phyloP scores from a whole-genome alignment of 139 green algal genomes.

The Tetradesmus obliquus region DNA sequence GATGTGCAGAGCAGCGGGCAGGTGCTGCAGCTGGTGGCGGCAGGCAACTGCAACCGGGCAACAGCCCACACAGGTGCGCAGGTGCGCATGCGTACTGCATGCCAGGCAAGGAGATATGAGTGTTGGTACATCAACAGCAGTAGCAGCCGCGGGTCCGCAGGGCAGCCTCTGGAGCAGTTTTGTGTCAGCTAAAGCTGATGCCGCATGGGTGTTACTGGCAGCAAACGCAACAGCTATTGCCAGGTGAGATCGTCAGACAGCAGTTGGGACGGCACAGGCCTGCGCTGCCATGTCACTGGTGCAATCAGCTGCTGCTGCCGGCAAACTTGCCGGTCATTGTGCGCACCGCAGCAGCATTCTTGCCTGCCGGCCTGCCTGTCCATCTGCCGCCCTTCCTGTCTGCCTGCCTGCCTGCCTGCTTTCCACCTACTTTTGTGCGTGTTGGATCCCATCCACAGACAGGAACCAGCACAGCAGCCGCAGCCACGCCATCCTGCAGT shows the following conservation, averaged over 20 bases:
- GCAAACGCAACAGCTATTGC: no score
- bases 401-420: background rate
- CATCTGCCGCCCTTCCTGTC: background rate
- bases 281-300: no score
- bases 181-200: no score
- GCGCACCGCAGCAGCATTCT: background rate
- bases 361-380: background rate
- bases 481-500: constrained; percentile 76
- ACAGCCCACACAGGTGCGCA: background rate
- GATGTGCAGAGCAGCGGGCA: constrained; percentile 59
- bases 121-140: background rate
- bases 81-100: background rate
- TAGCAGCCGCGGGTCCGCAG: background rate
- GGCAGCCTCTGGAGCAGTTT: no score
- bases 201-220: no score
- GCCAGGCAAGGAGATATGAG: no score
- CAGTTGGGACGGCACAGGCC: no score
- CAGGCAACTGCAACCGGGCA: constrained; percentile 61
- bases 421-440: constrained; percentile 25
- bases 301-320: no score
- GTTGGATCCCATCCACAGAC: constrained; percentile 56
- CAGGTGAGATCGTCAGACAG: no score
- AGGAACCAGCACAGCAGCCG: constrained; percentile 76
- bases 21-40: constrained; percentile 57
- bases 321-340: no score